Base-by-base conservation (phyloP, 306 rosid species). In the Carpinus viminea region DNA sequence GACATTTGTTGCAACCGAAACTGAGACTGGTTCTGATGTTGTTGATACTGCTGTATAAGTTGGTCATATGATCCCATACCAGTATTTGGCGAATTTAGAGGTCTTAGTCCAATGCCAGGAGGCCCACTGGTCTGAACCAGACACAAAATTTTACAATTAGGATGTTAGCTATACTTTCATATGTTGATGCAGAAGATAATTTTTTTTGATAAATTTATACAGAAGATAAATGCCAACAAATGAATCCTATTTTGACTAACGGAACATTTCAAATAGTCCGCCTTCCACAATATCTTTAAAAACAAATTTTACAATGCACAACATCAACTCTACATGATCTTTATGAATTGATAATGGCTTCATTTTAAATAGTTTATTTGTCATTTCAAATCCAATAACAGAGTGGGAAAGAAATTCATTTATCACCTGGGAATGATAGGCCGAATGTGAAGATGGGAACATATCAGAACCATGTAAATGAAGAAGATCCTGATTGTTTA, bases 51-150 rank as follows among this genome's bases (percentile, higher is more conserved):
- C 90, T 95, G 99, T 57, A 91, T 87, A 61, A 91, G 92, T 80
- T 91, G 99, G 77, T 91, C 97, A 31, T 93, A 91, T 7, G 95
- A 90, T 76, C 96, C 90, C 98, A 91, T 82, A 38, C 97, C 93
- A 84, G 99, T 53, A 85, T 85, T 93, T 52, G 88, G 89, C 70
- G 99, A 91, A 84, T 87, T 95, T 76, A 90, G 72, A 48, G 98
- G 93, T 82, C 98, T 93, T 84, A 91, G 80, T 81, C 99, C 99
- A 88, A 93, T 90, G 64, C 96, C 99, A 74, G 97, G 99, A 83
- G 99, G 92, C 52, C 96, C 98, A 72, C 94, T 90, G 41, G 96
- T 83, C 99, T 96, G 83, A 72, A 84, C 54, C 50, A 76, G 80
- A 74, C 73, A 78, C 56, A 75, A 71, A 69, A 53, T 48, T 26